phyloP scores from a whole-genome alignment of 768 basidiomycete genomes.

The Gymnopilus dilepis region DNA sequence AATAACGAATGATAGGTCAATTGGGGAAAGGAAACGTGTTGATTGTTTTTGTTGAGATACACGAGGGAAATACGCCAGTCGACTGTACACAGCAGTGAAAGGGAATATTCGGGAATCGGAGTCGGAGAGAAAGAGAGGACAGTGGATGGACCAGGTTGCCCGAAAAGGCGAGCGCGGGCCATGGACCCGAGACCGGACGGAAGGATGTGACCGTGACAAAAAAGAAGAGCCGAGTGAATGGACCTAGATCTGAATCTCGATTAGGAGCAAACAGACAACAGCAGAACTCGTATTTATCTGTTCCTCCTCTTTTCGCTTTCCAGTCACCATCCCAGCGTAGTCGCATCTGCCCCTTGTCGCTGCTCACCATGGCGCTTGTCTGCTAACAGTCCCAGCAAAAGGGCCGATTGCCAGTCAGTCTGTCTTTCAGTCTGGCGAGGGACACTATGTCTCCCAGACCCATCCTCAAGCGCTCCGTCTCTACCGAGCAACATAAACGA shows the following conservation, averaged over 20 bases:
- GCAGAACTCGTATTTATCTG: constrained; percentile 9
- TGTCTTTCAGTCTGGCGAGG: background rate
- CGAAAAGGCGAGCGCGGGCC: constrained; percentile 8
- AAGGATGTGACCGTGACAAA: constrained; percentile 6
- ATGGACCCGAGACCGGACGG: constrained; percentile 12
- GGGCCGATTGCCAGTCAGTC: background rate
- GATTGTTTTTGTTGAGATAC: constrained; percentile 1
- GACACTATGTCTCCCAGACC: constrained; percentile 50
- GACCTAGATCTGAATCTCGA: constrained; percentile 5
- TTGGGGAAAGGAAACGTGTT: constrained; percentile 10
- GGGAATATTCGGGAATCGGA: constrained; percentile 7
- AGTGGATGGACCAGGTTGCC: constrained; percentile 1
- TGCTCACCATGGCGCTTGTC: constrained; percentile 4
- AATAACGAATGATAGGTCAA: background rate
- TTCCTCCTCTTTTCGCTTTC: constrained; percentile 1
- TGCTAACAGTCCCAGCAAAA: constrained; percentile 11
- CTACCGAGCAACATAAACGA: constrained; percentile 30
- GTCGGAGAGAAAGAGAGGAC: background rate
- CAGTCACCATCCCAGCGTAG: background rate
- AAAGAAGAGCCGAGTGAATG: constrained; percentile 7
- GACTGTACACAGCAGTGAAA: background rate
- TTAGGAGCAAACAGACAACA: constrained; percentile 9
- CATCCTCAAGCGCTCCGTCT: constrained; percentile 58
- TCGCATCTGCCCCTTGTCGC: background rate
- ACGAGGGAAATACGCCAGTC: constrained; percentile 9